Evolutionary conservation across 331 rosid genomes (phyloP), one percentile per base, ranked within the genome.

Genomic region (Acacia concinna): DNA sequence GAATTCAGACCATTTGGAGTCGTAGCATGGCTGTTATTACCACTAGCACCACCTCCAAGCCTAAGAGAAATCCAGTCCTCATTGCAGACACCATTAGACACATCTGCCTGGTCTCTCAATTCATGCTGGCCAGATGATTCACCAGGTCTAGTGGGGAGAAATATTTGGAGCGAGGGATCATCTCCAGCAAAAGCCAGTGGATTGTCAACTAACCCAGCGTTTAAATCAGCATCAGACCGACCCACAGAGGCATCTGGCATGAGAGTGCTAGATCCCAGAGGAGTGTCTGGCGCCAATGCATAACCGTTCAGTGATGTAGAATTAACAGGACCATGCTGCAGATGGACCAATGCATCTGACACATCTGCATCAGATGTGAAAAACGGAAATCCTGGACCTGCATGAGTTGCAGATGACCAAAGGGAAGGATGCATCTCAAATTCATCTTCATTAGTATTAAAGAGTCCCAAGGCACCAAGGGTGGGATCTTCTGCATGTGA

Each of bases 21-120:
- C 1, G 88, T 79, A 40, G 88, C 71, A 47, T 87, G 88, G 18
- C 87, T 91, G 57, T 87, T 93, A 83, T 77, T 74, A 78, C 90
- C 90, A 84, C 85, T 68, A 11, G 89, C 83, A 79, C 91, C 89
- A 56, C 86, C 98, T 65, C 99, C 99, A 78, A 96, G 97, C 78
- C 97, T 85, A 68, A 96, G 94, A 85, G 99, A 91, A 74, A 91
- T 87, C 99, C 99, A 96, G 70, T 93, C 98, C 66, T 93, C 98
- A 3, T 85, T 81, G 62, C 85, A 90, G 74, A 87, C 94, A 65
- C 97, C 98, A 89, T 96, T 91, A 21, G 99, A 84, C 68, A 87
- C 83, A 64, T 91, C 97, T 38, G 81, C 80, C 73, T 80, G 91
- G 74, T 93, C 93, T 88, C 94, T 91, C 80, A 89, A 81, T 82